These are phyloP conservation scores for Schwanniomyces pseudopolymorphus DNA, from an alignment of 805 yeast genomes.

Conservation along the genomic window DNA sequence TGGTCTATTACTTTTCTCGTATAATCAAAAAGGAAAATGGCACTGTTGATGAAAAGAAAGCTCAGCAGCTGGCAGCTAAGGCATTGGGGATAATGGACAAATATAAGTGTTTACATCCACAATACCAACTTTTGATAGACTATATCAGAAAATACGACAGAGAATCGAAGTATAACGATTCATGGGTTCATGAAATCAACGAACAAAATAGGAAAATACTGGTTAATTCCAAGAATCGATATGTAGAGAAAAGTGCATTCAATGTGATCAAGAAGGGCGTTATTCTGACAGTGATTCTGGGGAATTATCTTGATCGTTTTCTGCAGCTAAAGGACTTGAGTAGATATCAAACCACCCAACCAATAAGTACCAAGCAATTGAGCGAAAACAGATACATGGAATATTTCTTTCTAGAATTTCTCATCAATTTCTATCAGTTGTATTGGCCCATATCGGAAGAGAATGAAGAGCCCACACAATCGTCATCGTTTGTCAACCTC, in stretches of 20 bases:
- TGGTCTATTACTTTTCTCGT: slow-evolving; percentile 7
- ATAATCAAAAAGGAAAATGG: neutral
- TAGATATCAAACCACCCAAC: slow-evolving; percentile 15
- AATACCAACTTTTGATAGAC: slow-evolving; percentile 6
- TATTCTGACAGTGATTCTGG: slow-evolving; percentile 10
- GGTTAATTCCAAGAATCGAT: slow-evolving; percentile 1
- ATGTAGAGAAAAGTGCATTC: neutral
- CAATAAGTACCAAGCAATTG: slow-evolving; percentile 18
- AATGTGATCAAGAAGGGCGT: slow-evolving; percentile 7
- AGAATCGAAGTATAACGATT: slow-evolving; percentile 9
- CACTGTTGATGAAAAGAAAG: neutral
- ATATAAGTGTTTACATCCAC: slow-evolving; percentile 21
- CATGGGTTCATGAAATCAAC: slow-evolving; percentile 8
- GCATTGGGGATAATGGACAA: slow-evolving; percentile 23
- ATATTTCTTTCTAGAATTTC: slow-evolving; percentile 25
- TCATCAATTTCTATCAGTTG: slow-evolving; percentile 17
- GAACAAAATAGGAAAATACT: slow-evolving; percentile 3
- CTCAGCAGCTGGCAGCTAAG: neutral
- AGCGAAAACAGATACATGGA: slow-evolving; percentile 26
- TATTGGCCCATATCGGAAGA: slow-evolving; percentile 19
- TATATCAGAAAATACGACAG: slow-evolving; percentile 2
- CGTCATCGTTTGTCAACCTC: neutral
- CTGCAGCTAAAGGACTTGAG: neutral
- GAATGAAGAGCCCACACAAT: neutral
- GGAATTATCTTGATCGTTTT: slow-evolving; percentile 11